A percentile compares a stretch with the other conserved stretches of the same genome.
Evolutionary conservation across 2,329 filamentous ascomycete species (phyloP).

Genomic region (Atkinsonella texensis): DNA sequence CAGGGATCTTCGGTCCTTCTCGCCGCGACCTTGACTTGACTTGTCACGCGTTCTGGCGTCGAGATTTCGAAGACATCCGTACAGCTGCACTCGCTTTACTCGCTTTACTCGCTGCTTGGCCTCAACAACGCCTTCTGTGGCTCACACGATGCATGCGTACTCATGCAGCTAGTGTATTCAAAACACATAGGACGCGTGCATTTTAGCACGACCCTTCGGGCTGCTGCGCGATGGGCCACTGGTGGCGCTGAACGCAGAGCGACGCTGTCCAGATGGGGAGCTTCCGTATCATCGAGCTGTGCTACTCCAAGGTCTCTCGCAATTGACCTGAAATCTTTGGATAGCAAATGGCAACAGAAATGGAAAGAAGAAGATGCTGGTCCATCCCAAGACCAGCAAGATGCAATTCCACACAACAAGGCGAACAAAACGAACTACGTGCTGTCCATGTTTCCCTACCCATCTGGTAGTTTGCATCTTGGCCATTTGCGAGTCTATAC

Average conservation of each 20-base stretch:
- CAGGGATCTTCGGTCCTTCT: neutral
- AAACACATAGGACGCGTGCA: slow-evolving; percentile 13
- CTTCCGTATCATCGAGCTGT: neutral
- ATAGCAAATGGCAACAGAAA: slow-evolving; percentile 37
- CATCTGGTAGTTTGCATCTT: slow-evolving; percentile 74
- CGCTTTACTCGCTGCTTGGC: neutral
- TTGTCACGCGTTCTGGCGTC: neutral
- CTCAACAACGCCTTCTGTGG: neutral
- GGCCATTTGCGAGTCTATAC: slow-evolving; percentile 84
- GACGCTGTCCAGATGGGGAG: neutral
- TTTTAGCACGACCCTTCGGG: slow-evolving; percentile 5
- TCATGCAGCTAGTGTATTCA: slow-evolving; percentile 18
- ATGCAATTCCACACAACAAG: slow-evolving; percentile 19
- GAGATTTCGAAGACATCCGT: neutral
- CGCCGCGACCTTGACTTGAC: neutral
- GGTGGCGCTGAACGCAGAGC: slow-evolving; percentile 1
- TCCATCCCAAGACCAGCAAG: slow-evolving; percentile 9
- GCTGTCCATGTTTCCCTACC: slow-evolving; percentile 88
- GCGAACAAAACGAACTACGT: slow-evolving; percentile 42
- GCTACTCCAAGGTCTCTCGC: slow-evolving; percentile 23
- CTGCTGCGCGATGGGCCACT: slow-evolving; percentile 4
- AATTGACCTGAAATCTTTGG: slow-evolving; percentile 34
- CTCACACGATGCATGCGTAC: slow-evolving; percentile 12
- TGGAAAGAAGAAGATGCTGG: slow-evolving; percentile 24
- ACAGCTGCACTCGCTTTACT: neutral